These are phyloP conservation scores for Maudiozyma pseudohumilis DNA, from an alignment of 805 yeast species.

Conservation along the genomic window DNA sequence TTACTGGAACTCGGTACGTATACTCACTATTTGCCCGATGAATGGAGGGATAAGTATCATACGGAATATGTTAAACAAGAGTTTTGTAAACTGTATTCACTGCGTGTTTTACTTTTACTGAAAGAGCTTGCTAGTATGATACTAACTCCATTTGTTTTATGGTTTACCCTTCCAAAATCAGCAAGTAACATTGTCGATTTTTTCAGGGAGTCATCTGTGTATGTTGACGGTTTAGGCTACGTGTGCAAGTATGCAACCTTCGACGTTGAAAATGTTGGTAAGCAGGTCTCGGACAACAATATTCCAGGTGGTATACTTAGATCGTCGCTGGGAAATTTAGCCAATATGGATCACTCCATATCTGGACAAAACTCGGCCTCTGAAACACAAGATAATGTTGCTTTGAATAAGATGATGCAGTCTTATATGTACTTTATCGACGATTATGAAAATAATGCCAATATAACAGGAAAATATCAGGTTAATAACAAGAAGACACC, in stretches of 20 bases:
- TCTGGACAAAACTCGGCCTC: neutral
- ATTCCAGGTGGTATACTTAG: conserved; percentile 4
- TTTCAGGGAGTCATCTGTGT: conserved; percentile 79
- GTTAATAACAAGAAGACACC: conserved; percentile 12
- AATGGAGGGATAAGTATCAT: conserved; percentile 81
- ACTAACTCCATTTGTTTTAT: conserved; percentile 80
- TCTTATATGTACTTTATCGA: conserved; percentile 82
- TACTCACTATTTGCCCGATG: conserved; percentile 82
- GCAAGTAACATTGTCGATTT: conserved; percentile 79
- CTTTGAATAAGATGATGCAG: conserved; percentile 81
- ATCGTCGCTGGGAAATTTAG: conserved; percentile 1
- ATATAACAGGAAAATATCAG: conserved; percentile 29
- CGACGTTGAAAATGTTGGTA: conserved; percentile 50
- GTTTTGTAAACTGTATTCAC: conserved; percentile 67
- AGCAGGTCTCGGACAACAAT: conserved; percentile 16
- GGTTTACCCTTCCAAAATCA: conserved; percentile 68
- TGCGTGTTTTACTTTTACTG: conserved; percentile 58
- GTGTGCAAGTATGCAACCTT: conserved; percentile 94
- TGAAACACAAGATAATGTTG: conserved; percentile 14
- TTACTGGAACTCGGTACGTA: conserved; percentile 68
- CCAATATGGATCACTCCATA: neutral
- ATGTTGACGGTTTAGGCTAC: conserved; percentile 90
- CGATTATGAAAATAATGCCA: conserved; percentile 52
- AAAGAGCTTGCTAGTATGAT: conserved; percentile 76
- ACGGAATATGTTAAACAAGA: conserved; percentile 76